Conservation (phyloP, 768 basidiomycete species). For the Polyporus arcularius region DNA sequence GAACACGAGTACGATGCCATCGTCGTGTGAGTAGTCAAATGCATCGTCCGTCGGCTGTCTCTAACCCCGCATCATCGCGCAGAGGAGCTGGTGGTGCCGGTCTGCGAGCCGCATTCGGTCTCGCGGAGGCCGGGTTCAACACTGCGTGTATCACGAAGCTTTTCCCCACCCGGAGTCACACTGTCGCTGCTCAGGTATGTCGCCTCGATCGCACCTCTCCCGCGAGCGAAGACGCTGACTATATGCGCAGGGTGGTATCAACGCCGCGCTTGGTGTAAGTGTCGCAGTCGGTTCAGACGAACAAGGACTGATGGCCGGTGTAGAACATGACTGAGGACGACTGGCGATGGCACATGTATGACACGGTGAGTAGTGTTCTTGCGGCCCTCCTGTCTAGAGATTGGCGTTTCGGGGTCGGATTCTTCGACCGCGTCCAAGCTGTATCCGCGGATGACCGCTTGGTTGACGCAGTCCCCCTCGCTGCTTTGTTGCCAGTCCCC, state of each 20-base stretch:
- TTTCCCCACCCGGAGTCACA: constrained; percentile 98
- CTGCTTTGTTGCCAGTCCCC: too few relatives aligned
- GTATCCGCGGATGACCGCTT: too few relatives aligned
- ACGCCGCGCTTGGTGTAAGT: constrained; percentile 90
- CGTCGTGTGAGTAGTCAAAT: constrained; percentile 74
- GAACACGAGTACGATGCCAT: constrained; percentile 99
- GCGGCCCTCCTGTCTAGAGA: too few relatives aligned
- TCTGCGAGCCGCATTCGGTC: constrained; percentile 95
- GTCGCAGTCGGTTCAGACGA: neutral
- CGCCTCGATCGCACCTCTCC: neutral
- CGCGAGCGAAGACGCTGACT: constrained; percentile 9
- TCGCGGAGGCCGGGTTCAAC: constrained; percentile 97
- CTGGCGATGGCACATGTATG: constrained; percentile 99
- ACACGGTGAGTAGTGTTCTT: constrained; percentile 60
- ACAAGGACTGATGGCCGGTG: neutral
- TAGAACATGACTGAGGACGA: constrained; percentile 99
- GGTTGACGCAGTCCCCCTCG: too few relatives aligned
- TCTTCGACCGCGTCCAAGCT: too few relatives aligned
- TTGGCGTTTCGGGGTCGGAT: too few relatives aligned
- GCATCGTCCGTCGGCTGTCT: neutral
- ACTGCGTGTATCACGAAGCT: constrained; percentile 99
- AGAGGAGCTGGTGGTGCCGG: constrained; percentile 47
- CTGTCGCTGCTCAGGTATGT: constrained; percentile 92
- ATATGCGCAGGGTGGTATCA: constrained; percentile 83
- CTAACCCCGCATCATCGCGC: neutral